Evolutionary conservation across 257 asterid species (phyloP), one percentile per base, ranked within the genome.

Genomic region (Ophiorrhiza pumila): DNA sequence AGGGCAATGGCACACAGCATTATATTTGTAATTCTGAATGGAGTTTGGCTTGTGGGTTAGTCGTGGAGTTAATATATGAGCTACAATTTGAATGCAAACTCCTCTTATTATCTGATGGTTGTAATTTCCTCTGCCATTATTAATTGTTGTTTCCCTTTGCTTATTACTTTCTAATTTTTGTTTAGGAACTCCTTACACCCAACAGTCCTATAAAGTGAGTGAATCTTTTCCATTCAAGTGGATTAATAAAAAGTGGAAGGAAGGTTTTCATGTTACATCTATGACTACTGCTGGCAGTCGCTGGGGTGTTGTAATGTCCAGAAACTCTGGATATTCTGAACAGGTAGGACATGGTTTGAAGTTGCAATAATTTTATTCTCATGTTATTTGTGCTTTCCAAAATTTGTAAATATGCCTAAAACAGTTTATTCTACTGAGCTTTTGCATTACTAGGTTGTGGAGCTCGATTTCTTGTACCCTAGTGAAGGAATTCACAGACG

Each of bases 211-310:
- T 69, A 94, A 94, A 88, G 98, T 94, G 37, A 94, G 98, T 12
- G 98, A 94, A 81, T 94, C 98, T 4, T 94, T 94, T 78, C 98
- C 98, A 6, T 94, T 94, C 85, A 94, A 94, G 84, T 94, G 98
- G 98, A 94, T 94, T 61, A 94, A 91, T 75, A 94, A 94, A 72
- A 94, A 94, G 76, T 94, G 98, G 98, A 94, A 94, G 80, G 98
- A 94, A 88, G 98, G 98, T 49, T 94, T 94, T 77, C 98, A 94
- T 73, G 98, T 91, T 50, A 94, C 98, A 14, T 94, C 98, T 66
- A 94, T 94, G 98, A 91, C 98, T 39, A 94, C 98, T 60, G 98
- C 98, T 76, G 98, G 97, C 75, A 94, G 84, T 82, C 96, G 98
- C 70, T 94, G 98, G 98, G 98, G 96, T 73, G 98, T 94, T 68